Base-by-base conservation (phyloP, 768 basidiomycete species). In the Lactarius evosmus region DNA sequence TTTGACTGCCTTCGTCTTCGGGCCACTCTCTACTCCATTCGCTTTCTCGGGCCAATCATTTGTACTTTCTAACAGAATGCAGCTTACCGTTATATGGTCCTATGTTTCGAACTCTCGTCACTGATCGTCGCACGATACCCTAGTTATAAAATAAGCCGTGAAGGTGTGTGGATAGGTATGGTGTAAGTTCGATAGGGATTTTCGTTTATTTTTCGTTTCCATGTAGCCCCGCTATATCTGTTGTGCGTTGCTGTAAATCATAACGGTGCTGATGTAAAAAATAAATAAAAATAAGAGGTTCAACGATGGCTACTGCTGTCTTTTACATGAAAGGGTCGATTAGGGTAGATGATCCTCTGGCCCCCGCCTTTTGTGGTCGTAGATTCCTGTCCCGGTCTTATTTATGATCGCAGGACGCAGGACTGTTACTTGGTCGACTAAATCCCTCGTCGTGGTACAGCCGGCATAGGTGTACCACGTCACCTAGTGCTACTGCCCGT, bases 1-100 rank as follows among this genome's bases (percentile, higher is more conserved):
- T 50, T 50, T 25, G 58, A 17, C 51, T 30, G 22, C 46, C 34
- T 65, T 65, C 63, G n/a, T 25, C 50, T 33, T 56, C 49, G 25
- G 46, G 29, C 25, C 41, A 30, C n/a, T 27, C 38, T 44, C 52
- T 14, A 32, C 44, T 27, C 4, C 55, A 19, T 40, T 41, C 16
- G 32, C 25, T 44, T 30, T 34, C 30, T 60, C 41, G 14, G 27
- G 27, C n/a, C n/a, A 17, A 32, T 17, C 27, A 19, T 52, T 19
- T 17, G 19, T 41, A 22, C 51, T 41, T 44, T 27, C 33, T 55
- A 11, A 49, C 46, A 46, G 44, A 46, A 25, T 25, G 12, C 38
- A 17, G 29, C 38, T 25, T 51, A 44, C 51, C 62, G 17, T 58
- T 46, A 40, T 52, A 50, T 56, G 63, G 38, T 64, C 53, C 16